Base-by-base conservation (phyloP, 768 basidiomycete genomes). In the Tephrocybe rancida region DNA sequence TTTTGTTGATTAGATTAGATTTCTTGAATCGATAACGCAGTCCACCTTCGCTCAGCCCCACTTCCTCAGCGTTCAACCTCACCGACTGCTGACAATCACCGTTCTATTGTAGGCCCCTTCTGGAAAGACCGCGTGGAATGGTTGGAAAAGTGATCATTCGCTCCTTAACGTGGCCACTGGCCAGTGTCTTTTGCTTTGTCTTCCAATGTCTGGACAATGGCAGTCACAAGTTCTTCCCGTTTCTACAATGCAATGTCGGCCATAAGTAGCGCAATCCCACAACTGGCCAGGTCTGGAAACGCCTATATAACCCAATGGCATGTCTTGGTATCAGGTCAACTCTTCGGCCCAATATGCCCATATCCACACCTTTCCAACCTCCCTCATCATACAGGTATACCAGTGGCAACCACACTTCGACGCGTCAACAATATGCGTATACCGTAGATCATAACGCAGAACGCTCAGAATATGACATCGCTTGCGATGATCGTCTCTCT, bases 391-490 rank as follows among this genome's bases (percentile, higher is more conserved):
- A 8, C 14, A 37, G 10, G 10, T 16, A 37, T 16, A 37, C 35
- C 10, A 6, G 35, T 37, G 4, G n/a, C 16, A 16, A 5, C 7
- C 35, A 7, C 35, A 16, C 35, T 4, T 37, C 11, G 11, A 37
- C 11, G 16, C 4, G 35, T 9, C 10, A 5, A 16, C 10, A 14
- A 10, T 3, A 5, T 29, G 19, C 49, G 29, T 43, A 3, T 18
- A 14, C 6, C 5, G 3, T 6, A 41, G 0, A 21, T 30, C n/a
- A 9, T 42, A 6, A 44, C 29, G 18, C 19, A 3, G 27, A 34
- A 2, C 42, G 21, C 14, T 54, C 49, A 44, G 57, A 54, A 48
- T 50, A 58, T 24, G 25, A 37, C 11, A 27, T 46, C 13, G 53
- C 45, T 38, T 37, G 22, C 44, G 52, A 58, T 48, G 45, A 51